Base-by-base conservation (phyloP, 495 filamentous ascomycete species). In the Podospora conica region DNA sequence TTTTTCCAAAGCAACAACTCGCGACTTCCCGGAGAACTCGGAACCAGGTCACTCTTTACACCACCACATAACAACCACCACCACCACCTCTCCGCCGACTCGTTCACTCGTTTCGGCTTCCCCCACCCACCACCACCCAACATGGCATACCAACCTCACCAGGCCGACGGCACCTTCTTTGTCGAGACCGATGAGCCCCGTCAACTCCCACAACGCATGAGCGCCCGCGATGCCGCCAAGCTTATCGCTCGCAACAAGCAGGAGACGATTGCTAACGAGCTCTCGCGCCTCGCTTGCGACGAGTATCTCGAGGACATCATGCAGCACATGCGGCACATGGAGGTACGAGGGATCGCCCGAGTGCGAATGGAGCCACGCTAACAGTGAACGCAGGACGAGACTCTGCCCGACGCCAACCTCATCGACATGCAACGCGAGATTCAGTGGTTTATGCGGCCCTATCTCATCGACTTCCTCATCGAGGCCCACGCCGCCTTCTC, bases 351-450 rank as follows among this genome's bases (percentile, higher is more conserved):
- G 57, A 23, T 56, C 65, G 58, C 7, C 18, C 20, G 11, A 12
- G 2, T 12, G 11, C 21, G 6, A 33, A 10, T 2, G 48, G 55
- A n/a, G 55, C 20, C 15, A 60, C 4, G 62, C 60, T 73, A 59
- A 71, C 66, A 23, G n/a, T 3, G 8, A 31, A 31, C 12, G 0
- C 68, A 97, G 95, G 81, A 86, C 70, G 88, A 93, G 76, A 98
- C 96, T 33, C 81, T 97, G 69, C 92, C 95, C 29, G 96, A 99
- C 75, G 92, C 96, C 72, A 93, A 93, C 70, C 92, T 94, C 20
- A 99, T 99, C 76, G 95, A 99, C 70, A 96, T 98, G 76, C 95
- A 99, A 78, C 90, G 92, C 57, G 95, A 99, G 81, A 98, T 99
- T 64, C 92, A 97, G 74, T 99, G 96, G 96, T 97, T 93, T 81